Base-by-base conservation (phyloP, 2,329 filamentous ascomycete species). In the Epichloe sp. region DNA sequence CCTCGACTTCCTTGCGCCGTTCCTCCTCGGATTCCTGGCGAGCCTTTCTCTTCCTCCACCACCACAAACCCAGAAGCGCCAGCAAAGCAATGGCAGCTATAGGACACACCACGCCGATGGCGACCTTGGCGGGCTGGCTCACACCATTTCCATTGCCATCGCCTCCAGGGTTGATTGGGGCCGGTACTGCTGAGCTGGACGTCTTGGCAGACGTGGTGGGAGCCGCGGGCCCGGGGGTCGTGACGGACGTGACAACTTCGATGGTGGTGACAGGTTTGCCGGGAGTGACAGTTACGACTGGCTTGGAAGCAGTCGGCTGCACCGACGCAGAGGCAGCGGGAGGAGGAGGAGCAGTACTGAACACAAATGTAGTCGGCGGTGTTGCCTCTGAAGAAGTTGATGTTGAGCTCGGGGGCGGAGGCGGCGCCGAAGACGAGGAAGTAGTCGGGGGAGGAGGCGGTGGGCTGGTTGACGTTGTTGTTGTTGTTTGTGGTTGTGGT, bases 1-100 rank as follows among this genome's bases (percentile, higher is more conserved):
- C 93, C 66, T 97, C 91, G 11, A 96, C 89, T 68, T 98, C 93
- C 71, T 96, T 96, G 56, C 90, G 81, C 48, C 93, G 81, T 60
- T 90, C 82, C 64, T 96, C 93, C 63, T 93, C 88, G 14, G 85
- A 86, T 56, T 82, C 80, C 73, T 88, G 93, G 56, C 83, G 82
- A 61, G 86, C 83, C 71, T 94, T 95, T 56, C 89, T 85, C 71
- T 82, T 89, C 64, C 87, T 82, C 88, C 89, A 98, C 62, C 91
- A 80, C 66, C 86, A 89, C 31, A 96, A 74, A 6, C 82, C 86
- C 3, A 79, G 80, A 8, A 91, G 68, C 2, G 91, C 81, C 21
- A 97, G 74, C 17, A 95, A 68, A 2, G 88, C 88, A 38, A 97
- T 88, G 1, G 85, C 88, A 1, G 83, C 88, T 47, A 98, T 91